Conservation (phyloP, 352 stramenopile genomes). For the Phytophthora kernoviae region DNA sequence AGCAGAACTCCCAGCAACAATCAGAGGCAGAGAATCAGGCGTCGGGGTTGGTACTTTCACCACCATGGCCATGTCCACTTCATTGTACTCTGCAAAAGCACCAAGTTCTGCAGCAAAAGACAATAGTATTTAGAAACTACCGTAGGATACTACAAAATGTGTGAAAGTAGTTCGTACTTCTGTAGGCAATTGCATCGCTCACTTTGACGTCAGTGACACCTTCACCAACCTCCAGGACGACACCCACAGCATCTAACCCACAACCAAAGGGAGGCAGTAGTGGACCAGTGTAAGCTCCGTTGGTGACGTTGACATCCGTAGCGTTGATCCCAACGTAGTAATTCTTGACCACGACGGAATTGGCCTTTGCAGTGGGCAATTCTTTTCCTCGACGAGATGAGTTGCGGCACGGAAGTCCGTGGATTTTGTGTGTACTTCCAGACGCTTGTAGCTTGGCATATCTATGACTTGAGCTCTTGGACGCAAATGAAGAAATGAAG, state of each 20-base stretch:
- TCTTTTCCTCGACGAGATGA: constrained; percentile 33
- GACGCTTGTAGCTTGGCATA: constrained; percentile 17
- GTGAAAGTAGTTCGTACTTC: too few relatives aligned
- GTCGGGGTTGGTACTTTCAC: constrained; percentile 33
- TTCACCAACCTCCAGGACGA: constrained; percentile 41
- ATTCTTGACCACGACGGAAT: constrained; percentile 45
- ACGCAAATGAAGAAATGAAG: too few relatives aligned
- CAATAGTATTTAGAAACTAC: too few relatives aligned
- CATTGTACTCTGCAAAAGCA: constrained; percentile 59
- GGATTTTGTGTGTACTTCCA: constrained; percentile 50
- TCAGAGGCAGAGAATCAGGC: constrained; percentile 36
- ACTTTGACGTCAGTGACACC: constrained; percentile 47
- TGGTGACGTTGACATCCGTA: constrained; percentile 61
- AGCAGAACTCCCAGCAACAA: constrained; percentile 40
- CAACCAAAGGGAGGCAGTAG: constrained; percentile 19
- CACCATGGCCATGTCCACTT: constrained; percentile 31
- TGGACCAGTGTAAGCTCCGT: constrained; percentile 29
- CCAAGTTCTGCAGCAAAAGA: too few relatives aligned
- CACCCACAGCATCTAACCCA: constrained; percentile 32
- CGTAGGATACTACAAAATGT: too few relatives aligned
- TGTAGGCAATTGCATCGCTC: constrained; percentile 44
- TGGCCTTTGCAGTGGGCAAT: constrained; percentile 27
- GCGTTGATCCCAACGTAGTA: constrained; percentile 49
- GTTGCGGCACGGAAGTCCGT: constrained; percentile 51
- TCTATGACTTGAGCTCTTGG: background rate